Conservation (phyloP, 768 basidiomycete species). For the Mycena chlorophos region DNA sequence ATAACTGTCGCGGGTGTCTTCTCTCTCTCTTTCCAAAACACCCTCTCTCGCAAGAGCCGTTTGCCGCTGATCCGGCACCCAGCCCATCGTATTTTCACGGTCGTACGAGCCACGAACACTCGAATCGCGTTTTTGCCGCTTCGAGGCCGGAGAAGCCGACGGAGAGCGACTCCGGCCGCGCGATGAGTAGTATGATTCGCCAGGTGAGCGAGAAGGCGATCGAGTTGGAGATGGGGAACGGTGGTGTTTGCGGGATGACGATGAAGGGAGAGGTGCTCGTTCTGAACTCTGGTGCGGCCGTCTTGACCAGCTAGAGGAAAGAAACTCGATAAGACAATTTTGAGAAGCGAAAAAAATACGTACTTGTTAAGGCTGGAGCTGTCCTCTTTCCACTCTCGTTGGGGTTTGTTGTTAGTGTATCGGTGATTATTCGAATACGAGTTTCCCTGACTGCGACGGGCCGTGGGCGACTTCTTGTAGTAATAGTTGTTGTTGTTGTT, state of each 20-base stretch:
- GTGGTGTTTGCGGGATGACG: conserved; percentile 47
- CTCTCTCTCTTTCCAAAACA: no score
- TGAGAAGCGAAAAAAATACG: conserved; percentile 26
- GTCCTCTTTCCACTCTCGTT: conserved; percentile 55
- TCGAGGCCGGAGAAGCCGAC: conserved; percentile 57
- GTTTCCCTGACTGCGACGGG: conserved; percentile 28
- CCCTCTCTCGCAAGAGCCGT: conserved; percentile 12
- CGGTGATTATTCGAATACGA: conserved; percentile 7
- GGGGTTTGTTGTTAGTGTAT: conserved; percentile 39
- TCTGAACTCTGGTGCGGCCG: conserved; percentile 50
- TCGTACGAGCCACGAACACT: conserved; percentile 55
- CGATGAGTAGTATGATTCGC: conserved; percentile 68
- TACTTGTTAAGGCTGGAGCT: conserved; percentile 79
- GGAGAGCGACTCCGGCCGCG: conserved; percentile 65
- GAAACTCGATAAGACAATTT: conserved; percentile 13
- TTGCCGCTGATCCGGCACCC: conserved; percentile 28
- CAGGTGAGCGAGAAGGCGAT: conserved; percentile 62
- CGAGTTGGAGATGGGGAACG: conserved; percentile 52
- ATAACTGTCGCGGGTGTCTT: no score
- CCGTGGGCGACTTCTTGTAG: conserved; percentile 23
- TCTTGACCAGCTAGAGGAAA: conserved; percentile 59
- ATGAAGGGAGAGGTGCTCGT: conserved; percentile 35
- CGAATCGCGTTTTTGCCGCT: conserved; percentile 53
- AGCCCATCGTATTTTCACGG: conserved; percentile 40
- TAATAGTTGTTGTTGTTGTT: conserved; percentile 26